Conservation (phyloP, 768 basidiomycete species). For the Gloeopeniophorella convolvens region DNA sequence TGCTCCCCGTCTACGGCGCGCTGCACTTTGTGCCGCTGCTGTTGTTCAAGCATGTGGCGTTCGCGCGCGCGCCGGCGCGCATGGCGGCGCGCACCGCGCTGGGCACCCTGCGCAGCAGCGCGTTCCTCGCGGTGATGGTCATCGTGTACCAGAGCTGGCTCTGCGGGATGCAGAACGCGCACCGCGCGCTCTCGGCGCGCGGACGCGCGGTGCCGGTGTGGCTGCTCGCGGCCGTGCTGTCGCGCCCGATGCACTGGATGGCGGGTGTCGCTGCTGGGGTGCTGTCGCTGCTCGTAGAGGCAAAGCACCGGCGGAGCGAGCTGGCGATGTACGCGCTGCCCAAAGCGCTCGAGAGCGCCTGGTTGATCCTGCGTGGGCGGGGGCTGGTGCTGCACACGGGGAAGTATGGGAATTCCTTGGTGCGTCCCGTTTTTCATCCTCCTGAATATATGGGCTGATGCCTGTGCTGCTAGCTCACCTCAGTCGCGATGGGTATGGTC, state of each 20-base stretch:
- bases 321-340: conserved; percentile 90
- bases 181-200: conserved; percentile 37
- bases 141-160: conserved; percentile 70
- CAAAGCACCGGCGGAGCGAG: conserved; percentile 78
- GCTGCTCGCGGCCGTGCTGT: conserved; percentile 52
- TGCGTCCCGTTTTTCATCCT: conserved; percentile 30
- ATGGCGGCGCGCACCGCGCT: conserved; percentile 59
- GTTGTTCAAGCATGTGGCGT: conserved; percentile 67
- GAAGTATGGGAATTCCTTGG: conserved; percentile 59
- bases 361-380: conserved; percentile 70
- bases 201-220: conserved; percentile 42
- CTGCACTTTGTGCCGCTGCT: conserved; percentile 85
- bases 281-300: conserved; percentile 81
- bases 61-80: conserved; percentile 56
- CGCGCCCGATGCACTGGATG: conserved; percentile 67
- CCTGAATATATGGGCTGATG: background rate
- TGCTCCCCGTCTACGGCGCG: conserved; percentile 79
- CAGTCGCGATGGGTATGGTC: conserved; percentile 86
- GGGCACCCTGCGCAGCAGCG: conserved; percentile 77
- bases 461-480: conserved; percentile 40
- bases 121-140: conserved; percentile 83
- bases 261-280: conserved; percentile 67
- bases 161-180: conserved; percentile 60
- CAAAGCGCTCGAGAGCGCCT: conserved; percentile 82
- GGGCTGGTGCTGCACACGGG: conserved; percentile 70